Base-by-base conservation (phyloP, 257 asterid species). In the Verbena officinalis region DNA sequence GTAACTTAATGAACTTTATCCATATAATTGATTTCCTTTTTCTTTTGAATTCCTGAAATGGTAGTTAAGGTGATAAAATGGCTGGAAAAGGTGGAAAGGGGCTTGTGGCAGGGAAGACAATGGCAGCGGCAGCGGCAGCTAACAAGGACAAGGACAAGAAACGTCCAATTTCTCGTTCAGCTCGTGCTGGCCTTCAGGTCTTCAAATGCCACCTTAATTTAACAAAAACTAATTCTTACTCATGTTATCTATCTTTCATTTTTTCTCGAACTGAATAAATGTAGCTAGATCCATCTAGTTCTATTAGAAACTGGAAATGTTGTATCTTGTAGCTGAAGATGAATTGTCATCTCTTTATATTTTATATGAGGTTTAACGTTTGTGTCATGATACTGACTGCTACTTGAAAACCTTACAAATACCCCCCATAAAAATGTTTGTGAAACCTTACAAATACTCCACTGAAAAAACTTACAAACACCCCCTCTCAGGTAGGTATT, bases 71-170 rank as follows among this genome's bases (percentile, higher is more conserved):
- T 46, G 39, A 53, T 58, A 8, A 54, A 60, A 91, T 91, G 98
- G 98, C 98, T 34, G 98, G 98, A 55, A 91, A 91, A 78, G 98
- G 98, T 49, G 98, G 98, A 42, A 91, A 91, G 75, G 98, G 98
- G 27, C 95, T 91, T 7, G 80, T 91, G 45, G 98, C 98, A 7
- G 96, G 95, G 48, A 91, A 91, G 83, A 91, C 98, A n/a, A 84
- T 84, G 44, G 96, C 98, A 7, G 86, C 91, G 14, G 86, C 86
- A 9, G 82, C 89, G 8, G 95, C 89, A 10, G 95, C 90, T 31
- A 86, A 68, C 88, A 88, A 91, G 5, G 97, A 91, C 8, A 91
- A 91, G 76, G 90, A 80, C 74, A 91, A 91, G 81, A 91, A 91
- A 65, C 77, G 84, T 44, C 95, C 98, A 0, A 69, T 82, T 63